Evolutionary conservation across 2,329 filamentous ascomycete genomes (phyloP), one percentile per base, ranked within the genome.

Genomic region (Beauveria varroae): DNA sequence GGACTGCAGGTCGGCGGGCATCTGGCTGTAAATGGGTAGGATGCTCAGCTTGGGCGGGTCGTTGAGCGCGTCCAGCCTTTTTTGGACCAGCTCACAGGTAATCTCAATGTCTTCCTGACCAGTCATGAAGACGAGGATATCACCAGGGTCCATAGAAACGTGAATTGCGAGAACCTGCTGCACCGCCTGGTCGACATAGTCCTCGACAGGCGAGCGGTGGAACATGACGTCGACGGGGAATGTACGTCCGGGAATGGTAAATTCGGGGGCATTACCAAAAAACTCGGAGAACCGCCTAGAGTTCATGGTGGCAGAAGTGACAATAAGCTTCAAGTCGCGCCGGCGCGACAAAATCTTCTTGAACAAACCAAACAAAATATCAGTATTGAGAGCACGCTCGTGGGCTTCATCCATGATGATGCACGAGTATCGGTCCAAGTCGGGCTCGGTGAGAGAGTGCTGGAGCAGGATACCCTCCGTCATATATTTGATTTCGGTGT

Each of bases 321-420:
- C 93, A 63, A 99, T 98, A 53, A 99, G 80, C 74, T 98, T 99
- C 53, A 99, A 79, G 70, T 99, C 95, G 68, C 92, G 85, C 63
- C 96, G 85, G 57, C 93, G 83, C 64, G 93, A 89, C 52, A 99
- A 78, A 4, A 99, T 93, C 75, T 99, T 99, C 74, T 98, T 99
- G 77, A 99, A 93, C 30, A 99, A 77, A 0, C 95, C 95, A 90
- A 99, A 96, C 16, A 99, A 78, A 20, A 99, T 93, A 73, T 99
- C 95, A 0, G 95, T 99, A 70, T 99, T 98, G 55, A 99, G 77
- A 1, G 95, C 93, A 73, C 95, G 85, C 75, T 99, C 95, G 81
- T 99, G 95, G 5, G 95, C 96, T 78, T 99, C 95, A 71, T 99
- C 95, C 95, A 99, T 99, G 74, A 99, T 99, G 68, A 99, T 92